Base-by-base conservation (phyloP, 78 protist species). In the Cyanophora paradoxa region DNA sequence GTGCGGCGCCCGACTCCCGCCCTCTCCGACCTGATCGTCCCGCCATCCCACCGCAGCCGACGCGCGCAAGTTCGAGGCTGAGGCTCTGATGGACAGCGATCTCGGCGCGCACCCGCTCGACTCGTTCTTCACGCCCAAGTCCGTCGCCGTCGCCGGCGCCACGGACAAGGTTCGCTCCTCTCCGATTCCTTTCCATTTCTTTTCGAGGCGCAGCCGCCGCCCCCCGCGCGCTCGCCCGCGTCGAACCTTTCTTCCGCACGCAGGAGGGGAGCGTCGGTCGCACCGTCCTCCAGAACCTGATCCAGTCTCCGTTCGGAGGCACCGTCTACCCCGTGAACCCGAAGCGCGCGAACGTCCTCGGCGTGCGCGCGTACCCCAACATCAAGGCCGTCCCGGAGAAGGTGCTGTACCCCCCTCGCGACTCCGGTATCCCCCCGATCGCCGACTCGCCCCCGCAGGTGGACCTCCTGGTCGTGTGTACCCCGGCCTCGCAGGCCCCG, bases 101-200 rank as follows among this genome's bases (percentile, higher is more conserved):
- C n/a, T n/a, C n/a, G n/a, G n/a, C 48, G 48, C 48, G 22, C 6
- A 57, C 40, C 8, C 8, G 40, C 5, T 57, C 31, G 14, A 57
- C 33, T 8, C 63, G 33, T 57, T 62, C 26, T 68, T 78, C 36
- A 66, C 11, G 14, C 75, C 82, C 52, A 11, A 8, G 14, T 66
- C 73, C 37, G 76, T 78, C 37, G 83, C 83, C 40, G 40, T 78
- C 36, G 31, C 70, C 34, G 83, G 83, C 16, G 83, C 83, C 20
- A 31, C 68, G 33, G 82, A 78, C 44, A 39, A 28, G 26, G 4
- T 1, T n/a, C n/a, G n/a, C n/a, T n/a, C n/a, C n/a, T n/a, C n/a
- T n/a, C n/a, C n/a, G n/a, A n/a, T n/a, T n/a, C n/a, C n/a, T n/a
- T n/a, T n/a, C n/a, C n/a, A n/a, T n/a, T n/a, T n/a, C n/a, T n/a